Percentiles rank a stretch among this genome's conserved stretches.
phyloP scores from a whole-genome alignment of 1,284 basidiomycete species.

The Hemileia vastatrix region DNA sequence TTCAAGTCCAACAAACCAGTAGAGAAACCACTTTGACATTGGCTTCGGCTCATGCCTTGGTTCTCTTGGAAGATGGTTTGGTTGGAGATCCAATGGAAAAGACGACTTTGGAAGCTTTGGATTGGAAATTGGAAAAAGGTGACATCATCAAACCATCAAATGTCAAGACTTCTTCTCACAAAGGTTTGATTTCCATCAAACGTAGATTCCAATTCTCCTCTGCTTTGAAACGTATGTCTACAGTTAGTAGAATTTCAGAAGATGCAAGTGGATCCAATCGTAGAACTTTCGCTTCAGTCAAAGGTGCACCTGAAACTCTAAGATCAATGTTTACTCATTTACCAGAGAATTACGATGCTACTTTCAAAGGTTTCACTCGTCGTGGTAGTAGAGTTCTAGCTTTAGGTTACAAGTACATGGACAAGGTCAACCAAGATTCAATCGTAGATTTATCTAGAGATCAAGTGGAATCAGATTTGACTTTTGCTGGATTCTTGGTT shows the following conservation, averaged over 20 bases:
- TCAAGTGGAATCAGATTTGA: slow-evolving; percentile 34
- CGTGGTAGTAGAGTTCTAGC: slow-evolving; percentile 41
- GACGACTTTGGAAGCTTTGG: slow-evolving; percentile 40
- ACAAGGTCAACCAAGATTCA: slow-evolving; percentile 79
- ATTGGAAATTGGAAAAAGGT: slow-evolving; percentile 40
- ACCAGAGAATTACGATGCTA: slow-evolving; percentile 40
- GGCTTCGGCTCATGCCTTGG: slow-evolving; percentile 40
- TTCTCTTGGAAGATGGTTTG: slow-evolving; percentile 40
- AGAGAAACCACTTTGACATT: slow-evolving; percentile 38
- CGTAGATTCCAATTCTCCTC: slow-evolving; percentile 44
- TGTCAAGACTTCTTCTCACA: no score
- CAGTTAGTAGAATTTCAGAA: slow-evolving; percentile 35
- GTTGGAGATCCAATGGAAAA: slow-evolving; percentile 45
- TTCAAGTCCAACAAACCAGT: slow-evolving; percentile 30
- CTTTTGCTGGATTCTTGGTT: slow-evolving; percentile 42
- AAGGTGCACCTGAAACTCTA: slow-evolving; percentile 42
- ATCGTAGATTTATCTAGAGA: slow-evolving; percentile 35
- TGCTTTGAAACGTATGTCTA: slow-evolving; percentile 42
- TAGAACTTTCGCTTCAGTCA: slow-evolving; percentile 36
- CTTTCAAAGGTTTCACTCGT: slow-evolving; percentile 42
- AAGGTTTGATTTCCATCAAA: slow-evolving; percentile 35
- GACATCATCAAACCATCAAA: no score
- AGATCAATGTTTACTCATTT: slow-evolving; percentile 37
- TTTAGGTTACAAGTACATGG: slow-evolving; percentile 40
- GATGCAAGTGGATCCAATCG: slow-evolving; percentile 33